These are phyloP conservation scores for Neofusicoccum laricinum DNA, from an alignment of 2,329 filamentous ascomycete genomes.

Conservation along the genomic window DNA sequence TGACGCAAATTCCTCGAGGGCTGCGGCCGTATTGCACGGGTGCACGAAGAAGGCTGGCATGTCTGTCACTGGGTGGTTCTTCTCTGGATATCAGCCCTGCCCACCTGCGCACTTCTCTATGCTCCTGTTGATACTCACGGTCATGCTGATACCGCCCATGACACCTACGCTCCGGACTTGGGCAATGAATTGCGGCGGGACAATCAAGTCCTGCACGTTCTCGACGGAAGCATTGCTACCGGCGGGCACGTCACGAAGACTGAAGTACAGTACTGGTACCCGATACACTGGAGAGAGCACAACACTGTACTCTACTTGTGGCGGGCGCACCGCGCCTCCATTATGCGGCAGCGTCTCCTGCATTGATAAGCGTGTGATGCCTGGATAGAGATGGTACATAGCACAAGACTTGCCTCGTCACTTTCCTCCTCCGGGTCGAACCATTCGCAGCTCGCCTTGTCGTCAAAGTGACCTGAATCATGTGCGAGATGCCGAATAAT, in stretches of 20 bases:
- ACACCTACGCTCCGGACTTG: slow-evolving; percentile 36
- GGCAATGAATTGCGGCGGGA: slow-evolving; percentile 30
- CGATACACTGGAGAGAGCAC: slow-evolving; percentile 43
- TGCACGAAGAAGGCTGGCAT: slow-evolving; percentile 86
- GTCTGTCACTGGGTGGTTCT: slow-evolving; percentile 81
- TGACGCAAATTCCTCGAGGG: slow-evolving; percentile 59
- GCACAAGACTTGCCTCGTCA: slow-evolving; percentile 12
- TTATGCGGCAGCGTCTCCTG: slow-evolving; percentile 22
- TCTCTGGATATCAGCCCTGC: neutral
- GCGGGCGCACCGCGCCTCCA: neutral
- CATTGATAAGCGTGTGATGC: neutral
- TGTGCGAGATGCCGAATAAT: slow-evolving; percentile 2
- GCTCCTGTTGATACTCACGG: slow-evolving; percentile 24
- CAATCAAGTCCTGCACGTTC: slow-evolving; percentile 35
- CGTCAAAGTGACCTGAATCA: neutral
- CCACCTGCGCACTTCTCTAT: neutral
- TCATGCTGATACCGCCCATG: slow-evolving; percentile 38
- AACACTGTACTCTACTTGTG: slow-evolving; percentile 36
- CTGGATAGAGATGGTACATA: neutral
- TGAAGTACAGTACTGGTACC: slow-evolving; percentile 46
- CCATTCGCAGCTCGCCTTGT: neutral
- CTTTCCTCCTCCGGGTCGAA: slow-evolving; percentile 5
- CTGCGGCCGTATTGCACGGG: slow-evolving; percentile 83
- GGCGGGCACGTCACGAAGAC: slow-evolving; percentile 19
- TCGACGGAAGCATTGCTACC: slow-evolving; percentile 25